Conservation (phyloP, 2,329 filamentous ascomycete species). For the Epicoccum sorghinum region DNA sequence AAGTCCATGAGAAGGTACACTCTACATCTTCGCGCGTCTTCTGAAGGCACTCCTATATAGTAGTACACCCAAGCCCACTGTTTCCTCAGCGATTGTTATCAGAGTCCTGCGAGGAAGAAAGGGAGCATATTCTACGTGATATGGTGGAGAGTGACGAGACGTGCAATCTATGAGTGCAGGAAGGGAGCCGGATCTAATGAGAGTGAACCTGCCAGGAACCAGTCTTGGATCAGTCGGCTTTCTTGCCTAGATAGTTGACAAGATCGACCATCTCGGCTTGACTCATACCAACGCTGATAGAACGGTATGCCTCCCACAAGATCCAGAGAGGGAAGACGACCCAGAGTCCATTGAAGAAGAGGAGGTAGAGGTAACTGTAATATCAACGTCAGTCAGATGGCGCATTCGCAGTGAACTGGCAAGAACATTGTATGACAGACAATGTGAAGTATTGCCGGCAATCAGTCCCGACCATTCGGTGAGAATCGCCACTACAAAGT, state of each 20-base stretch:
- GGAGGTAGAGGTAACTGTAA: slow-evolving; percentile 63
- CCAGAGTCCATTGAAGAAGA: slow-evolving; percentile 70
- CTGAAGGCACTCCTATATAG: too few species aligned
- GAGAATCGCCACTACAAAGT: slow-evolving; percentile 15
- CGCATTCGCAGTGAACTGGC: too few species aligned
- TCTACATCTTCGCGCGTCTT: neutral
- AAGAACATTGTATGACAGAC: neutral
- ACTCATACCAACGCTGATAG: slow-evolving; percentile 49
- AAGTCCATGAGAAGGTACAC: neutral
- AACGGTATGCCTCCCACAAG: slow-evolving; percentile 57
- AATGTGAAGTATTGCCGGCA: neutral
- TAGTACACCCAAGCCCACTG: too few species aligned
- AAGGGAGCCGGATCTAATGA: too few species aligned
- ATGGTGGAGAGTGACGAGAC: too few species aligned
- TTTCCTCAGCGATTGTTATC: too few species aligned
- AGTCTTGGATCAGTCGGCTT: slow-evolving; percentile 16
- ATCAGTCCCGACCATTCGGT: slow-evolving; percentile 2
- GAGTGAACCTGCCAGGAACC: too few species aligned
- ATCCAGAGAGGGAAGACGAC: slow-evolving; percentile 65
- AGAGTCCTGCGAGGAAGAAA: too few species aligned
- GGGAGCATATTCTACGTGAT: too few species aligned
- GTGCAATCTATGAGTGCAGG: too few species aligned
- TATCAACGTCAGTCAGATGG: neutral
- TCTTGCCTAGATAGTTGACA: slow-evolving; percentile 45
- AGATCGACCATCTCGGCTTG: slow-evolving; percentile 48